phyloP scores from a whole-genome alignment of 2,329 filamentous ascomycete genomes.

The Podosphaera fusca region DNA sequence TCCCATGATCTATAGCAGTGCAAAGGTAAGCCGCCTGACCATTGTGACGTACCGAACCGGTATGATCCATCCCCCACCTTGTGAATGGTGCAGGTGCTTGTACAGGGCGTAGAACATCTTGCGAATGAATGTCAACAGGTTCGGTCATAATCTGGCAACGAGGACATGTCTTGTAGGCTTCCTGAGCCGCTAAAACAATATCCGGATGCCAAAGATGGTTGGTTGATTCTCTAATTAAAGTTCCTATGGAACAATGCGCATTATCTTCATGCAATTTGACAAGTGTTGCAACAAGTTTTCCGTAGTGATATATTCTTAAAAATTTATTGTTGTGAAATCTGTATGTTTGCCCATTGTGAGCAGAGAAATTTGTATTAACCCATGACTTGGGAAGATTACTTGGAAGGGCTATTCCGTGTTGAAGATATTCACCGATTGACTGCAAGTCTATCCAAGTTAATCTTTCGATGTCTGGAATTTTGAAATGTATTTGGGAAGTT shows the following conservation, averaged over 20 bases:
- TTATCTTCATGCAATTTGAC: neutral
- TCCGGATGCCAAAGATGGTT: neutral
- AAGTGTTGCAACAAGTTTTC: neutral
- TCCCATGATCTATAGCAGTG: neutral
- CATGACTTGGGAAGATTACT: no score
- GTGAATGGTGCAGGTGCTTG: neutral
- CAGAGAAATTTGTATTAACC: no score
- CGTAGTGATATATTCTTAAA: neutral
- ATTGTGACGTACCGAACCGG: neutral
- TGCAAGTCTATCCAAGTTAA: no score
- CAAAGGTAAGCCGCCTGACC: neutral
- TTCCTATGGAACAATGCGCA: slow-evolving; percentile 1
- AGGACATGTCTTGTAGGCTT: neutral
- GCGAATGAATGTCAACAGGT: neutral
- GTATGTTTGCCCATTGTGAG: neutral
- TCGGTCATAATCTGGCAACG: neutral
- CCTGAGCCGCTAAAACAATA: neutral
- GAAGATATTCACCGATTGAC: no score
- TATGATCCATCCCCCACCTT: slow-evolving; percentile 1
- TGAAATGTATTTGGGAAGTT: neutral
- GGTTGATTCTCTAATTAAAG: neutral
- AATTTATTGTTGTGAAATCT: neutral
- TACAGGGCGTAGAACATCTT: neutral
- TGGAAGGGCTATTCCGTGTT: no score
- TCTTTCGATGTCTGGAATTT: neutral